Evolutionary conservation across 805 yeast genomes (phyloP).

Genomic region (Ogataea glucozyma): DNA sequence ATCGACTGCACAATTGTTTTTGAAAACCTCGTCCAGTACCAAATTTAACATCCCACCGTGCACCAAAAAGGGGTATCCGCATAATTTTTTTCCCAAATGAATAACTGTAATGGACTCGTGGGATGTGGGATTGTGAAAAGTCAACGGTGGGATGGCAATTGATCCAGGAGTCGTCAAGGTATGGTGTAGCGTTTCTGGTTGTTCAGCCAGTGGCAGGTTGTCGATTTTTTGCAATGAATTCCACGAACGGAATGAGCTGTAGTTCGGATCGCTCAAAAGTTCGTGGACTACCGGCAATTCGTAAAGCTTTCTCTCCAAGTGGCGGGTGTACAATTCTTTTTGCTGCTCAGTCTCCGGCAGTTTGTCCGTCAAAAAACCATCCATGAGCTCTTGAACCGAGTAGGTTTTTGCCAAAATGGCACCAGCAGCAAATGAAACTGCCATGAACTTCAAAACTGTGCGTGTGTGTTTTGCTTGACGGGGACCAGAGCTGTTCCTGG

Average conservation of each 20-base stretch:
- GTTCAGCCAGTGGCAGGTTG: conserved; percentile 31
- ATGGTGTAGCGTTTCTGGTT: conserved; percentile 40
- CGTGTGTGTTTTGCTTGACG: background rate
- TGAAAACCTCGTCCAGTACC: conserved; percentile 72
- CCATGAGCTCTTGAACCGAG: conserved; percentile 32
- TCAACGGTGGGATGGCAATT: conserved; percentile 68
- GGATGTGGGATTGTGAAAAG: conserved; percentile 57
- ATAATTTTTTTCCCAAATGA: conserved; percentile 73
- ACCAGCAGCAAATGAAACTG: conserved; percentile 30
- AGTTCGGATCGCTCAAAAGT: conserved; percentile 41
- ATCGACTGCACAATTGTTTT: conserved; percentile 32
- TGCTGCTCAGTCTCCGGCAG: conserved; percentile 29
- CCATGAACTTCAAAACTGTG: conserved; percentile 10
- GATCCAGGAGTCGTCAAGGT: conserved; percentile 76
- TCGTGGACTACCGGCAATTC: conserved; percentile 52
- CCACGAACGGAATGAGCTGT: conserved; percentile 42
- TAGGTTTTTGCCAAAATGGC: conserved; percentile 27
- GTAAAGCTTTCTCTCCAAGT: conserved; percentile 50
- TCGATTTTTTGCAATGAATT: conserved; percentile 45
- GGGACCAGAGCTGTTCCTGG: background rate
- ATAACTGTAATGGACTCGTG: conserved; percentile 65
- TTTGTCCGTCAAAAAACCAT: conserved; percentile 18
- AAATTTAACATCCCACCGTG: conserved; percentile 91
- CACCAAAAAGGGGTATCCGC: conserved; percentile 84
- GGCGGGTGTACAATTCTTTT: conserved; percentile 23